phyloP scores from a whole-genome alignment of 2,329 filamentous ascomycete genomes.

The Setomelanomma holmii region DNA sequence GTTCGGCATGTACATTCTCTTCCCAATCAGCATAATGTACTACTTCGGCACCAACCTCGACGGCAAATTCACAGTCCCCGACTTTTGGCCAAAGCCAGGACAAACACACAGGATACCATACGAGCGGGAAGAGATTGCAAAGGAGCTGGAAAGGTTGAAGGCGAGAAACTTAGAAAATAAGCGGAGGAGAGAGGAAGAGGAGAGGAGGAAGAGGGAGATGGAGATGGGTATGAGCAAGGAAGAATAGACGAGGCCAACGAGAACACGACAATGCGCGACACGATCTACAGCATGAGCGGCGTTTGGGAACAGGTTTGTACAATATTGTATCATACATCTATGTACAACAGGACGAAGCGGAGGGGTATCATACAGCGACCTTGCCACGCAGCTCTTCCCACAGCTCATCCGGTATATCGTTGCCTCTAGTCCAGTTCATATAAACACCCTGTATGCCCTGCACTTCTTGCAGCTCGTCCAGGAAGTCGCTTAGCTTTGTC shows the following conservation, averaged over 20 bases:
- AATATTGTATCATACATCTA: conserved; percentile 35
- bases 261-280: neutral
- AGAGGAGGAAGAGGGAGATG: conserved; percentile 34
- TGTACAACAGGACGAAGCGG: conserved; percentile 13
- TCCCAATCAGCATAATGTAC: conserved; percentile 99
- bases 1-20: conserved; percentile 99
- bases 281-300: conserved; percentile 20
- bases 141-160: conserved; percentile 78
- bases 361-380: conserved; percentile 37
- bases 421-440: conserved; percentile 65
- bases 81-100: conserved; percentile 90
- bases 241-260: conserved; percentile 5
- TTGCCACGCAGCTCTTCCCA: conserved; percentile 51
- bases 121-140: conserved; percentile 81
- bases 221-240: conserved; percentile 23
- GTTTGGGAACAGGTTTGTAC: conserved; percentile 27
- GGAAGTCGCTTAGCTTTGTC: conserved; percentile 65
- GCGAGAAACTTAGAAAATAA: conserved; percentile 55
- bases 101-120: conserved; percentile 78
- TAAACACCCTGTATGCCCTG: conserved; percentile 83
- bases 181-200: conserved; percentile 55
- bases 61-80: conserved; percentile 78
- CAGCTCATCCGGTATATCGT: conserved; percentile 41
- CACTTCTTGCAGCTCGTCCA: conserved; percentile 69
- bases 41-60: conserved; percentile 99